Conservation (phyloP, 169 alveolate species). For the Plasmodium fragile region DNA sequence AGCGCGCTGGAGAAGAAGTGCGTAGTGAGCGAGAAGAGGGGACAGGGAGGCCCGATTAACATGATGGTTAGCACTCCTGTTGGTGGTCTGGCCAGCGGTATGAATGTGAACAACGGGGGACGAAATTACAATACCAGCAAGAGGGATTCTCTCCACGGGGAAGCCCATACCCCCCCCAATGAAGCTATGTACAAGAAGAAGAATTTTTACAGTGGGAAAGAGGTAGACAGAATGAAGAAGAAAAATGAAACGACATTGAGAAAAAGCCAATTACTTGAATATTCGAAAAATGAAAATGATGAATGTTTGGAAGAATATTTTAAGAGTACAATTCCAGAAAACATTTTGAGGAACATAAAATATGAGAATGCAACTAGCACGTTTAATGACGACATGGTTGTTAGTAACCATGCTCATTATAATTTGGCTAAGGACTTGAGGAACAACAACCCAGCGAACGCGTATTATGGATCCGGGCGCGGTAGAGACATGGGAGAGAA, state of each 20-base stretch:
- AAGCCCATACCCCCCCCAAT: slow-evolving; percentile 2
- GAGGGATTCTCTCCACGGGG: slow-evolving; percentile 4
- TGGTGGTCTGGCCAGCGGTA: background rate
- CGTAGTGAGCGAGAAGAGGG: background rate
- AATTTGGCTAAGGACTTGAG: slow-evolving; percentile 7
- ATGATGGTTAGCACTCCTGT: too few relatives aligned
- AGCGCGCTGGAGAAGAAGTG: background rate
- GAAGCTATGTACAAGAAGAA: slow-evolving; percentile 16
- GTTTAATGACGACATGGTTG: slow-evolving; percentile 20
- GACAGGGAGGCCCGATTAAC: background rate
- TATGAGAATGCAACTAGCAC: slow-evolving; percentile 28
- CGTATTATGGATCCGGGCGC: background rate
- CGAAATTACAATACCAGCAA: slow-evolving; percentile 10
- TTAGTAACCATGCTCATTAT: slow-evolving; percentile 1
- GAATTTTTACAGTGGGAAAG: background rate
- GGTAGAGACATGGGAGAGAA: background rate
- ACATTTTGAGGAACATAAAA: slow-evolving; percentile 25
- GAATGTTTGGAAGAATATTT: slow-evolving; percentile 31
- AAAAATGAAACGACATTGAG: slow-evolving; percentile 26
- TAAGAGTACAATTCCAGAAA: slow-evolving; percentile 14
- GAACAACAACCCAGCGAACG: background rate
- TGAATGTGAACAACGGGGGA: background rate
- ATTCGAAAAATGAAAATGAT: slow-evolving; percentile 16
- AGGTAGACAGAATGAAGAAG: slow-evolving; percentile 11
- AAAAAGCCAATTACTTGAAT: slow-evolving; percentile 5